Conservation (phyloP, 2,329 filamentous ascomycete species). For the Colletotrichum tofieldiae region DNA sequence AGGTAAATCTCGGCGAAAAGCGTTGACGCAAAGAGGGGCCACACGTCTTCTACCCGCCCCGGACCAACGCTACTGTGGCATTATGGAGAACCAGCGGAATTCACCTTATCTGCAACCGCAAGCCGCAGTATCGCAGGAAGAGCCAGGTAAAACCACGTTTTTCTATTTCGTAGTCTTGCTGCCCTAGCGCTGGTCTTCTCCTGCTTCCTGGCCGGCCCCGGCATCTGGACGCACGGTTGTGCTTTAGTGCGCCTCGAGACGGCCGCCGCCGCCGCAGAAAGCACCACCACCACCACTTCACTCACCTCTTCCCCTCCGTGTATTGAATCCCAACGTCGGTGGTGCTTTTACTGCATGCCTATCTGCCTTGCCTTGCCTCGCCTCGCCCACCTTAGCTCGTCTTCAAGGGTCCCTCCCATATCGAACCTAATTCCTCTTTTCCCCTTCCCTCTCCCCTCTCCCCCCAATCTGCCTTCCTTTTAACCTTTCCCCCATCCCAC, state of each 20-base stretch:
- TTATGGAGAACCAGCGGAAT: conserved; percentile 23
- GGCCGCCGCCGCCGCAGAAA: conserved; percentile 29
- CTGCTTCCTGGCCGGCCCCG: conserved; percentile 11
- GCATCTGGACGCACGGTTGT: conserved; percentile 30
- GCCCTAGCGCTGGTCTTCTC: not conserved
- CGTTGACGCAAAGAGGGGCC: conserved; percentile 19
- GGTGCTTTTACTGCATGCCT: not conserved
- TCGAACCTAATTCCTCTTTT: conserved; percentile 39
- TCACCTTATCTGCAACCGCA: conserved; percentile 39
- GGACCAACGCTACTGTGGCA: conserved; percentile 29
- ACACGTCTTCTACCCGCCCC: conserved; percentile 10
- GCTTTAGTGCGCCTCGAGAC: conserved; percentile 22
- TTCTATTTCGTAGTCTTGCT: not conserved
- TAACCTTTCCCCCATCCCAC: conserved; percentile 24
- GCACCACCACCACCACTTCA: conserved; percentile 3
- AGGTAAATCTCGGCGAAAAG: conserved; percentile 29
- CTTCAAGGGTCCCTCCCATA: conserved; percentile 38
- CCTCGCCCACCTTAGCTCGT: conserved; percentile 30
- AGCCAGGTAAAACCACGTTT: conserved; percentile 24
- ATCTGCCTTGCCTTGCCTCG: conserved; percentile 22
- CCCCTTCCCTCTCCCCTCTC: conserved; percentile 12
- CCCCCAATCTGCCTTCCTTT: conserved; percentile 11
- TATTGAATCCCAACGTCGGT: conserved; percentile 8
- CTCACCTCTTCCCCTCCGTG: not conserved
- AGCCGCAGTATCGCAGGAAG: conserved; percentile 5